These are phyloP conservation scores for Pleurotus cornucopiae DNA, from an alignment of 768 basidiomycete species.

Conservation along the genomic window DNA sequence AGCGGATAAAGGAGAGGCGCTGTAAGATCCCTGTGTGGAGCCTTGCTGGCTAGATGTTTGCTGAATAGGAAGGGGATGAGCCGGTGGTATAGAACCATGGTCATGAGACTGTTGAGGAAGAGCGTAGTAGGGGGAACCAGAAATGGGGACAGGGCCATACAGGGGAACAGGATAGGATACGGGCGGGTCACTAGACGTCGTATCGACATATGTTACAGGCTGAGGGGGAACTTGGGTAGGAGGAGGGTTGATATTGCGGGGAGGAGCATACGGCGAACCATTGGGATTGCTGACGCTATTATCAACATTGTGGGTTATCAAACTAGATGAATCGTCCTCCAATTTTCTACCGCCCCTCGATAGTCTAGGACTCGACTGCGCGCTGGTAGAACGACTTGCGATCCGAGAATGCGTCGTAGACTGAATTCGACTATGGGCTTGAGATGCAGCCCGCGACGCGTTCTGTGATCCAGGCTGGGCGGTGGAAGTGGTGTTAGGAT, in stretches of 20 bases:
- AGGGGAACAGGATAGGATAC: conserved; percentile 8
- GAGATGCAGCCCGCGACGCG: neutral
- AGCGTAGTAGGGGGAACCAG: neutral
- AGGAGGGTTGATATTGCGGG: neutral
- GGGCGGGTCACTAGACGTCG: conserved; percentile 6
- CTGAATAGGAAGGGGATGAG: neutral
- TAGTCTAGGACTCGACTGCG: conserved; percentile 1
- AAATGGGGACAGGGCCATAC: conserved; percentile 8
- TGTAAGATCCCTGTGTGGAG: neutral
- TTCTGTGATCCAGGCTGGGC: conserved; percentile 13
- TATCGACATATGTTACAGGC: conserved; percentile 7
- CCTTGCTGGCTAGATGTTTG: conserved; percentile 1
- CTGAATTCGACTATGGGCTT: conserved; percentile 18
- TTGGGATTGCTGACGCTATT: neutral
- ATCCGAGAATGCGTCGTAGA: conserved; percentile 13
- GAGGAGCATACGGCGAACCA: conserved; percentile 12
- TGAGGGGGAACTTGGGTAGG: conserved; percentile 1
- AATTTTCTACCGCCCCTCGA: neutral
- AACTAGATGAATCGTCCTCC: neutral
- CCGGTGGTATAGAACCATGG: neutral
- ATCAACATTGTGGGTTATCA: neutral
- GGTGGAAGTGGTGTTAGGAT: conserved; percentile 3
- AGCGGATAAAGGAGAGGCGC: neutral
- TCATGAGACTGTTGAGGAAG: neutral
- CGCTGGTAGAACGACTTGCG: conserved; percentile 6